Conservation (phyloP, 495 filamentous ascomycete species). For the Penicillium macrosclerotiorum region DNA sequence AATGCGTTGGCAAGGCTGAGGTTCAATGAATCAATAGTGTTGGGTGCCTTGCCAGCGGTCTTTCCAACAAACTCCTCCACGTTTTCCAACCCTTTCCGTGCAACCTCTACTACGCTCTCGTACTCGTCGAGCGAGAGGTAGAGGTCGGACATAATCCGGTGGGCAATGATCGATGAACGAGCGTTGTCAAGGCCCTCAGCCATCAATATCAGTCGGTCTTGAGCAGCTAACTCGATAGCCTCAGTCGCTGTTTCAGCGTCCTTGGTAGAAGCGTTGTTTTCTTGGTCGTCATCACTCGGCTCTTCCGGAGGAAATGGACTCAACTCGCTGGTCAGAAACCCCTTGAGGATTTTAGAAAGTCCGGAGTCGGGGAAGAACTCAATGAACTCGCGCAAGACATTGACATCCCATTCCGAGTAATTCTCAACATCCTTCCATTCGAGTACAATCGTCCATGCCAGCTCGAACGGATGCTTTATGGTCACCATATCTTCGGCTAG, state of each 20-base stretch:
- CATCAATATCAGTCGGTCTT: constrained; percentile 78
- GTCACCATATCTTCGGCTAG: constrained; percentile 90
- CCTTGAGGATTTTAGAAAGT: constrained; percentile 73
- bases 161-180: constrained; percentile 73
- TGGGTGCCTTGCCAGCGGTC: constrained; percentile 63
- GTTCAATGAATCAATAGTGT: constrained; percentile 69
- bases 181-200: constrained; percentile 72
- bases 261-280: constrained; percentile 22
- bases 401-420: constrained; percentile 68
- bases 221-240: constrained; percentile 35
- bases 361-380: constrained; percentile 82
- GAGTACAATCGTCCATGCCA: constrained; percentile 86
- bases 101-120: constrained; percentile 75
- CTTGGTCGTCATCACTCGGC: constrained; percentile 30
- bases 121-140: constrained; percentile 85
- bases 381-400: constrained; percentile 73
- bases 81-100: constrained; percentile 66
- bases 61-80: constrained; percentile 56
- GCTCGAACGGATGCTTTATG: constrained; percentile 84
- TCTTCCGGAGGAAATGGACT: constrained; percentile 66
- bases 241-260: constrained; percentile 18
- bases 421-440: constrained; percentile 83
- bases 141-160: constrained; percentile 80
- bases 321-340: constrained; percentile 77
- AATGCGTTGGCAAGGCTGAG: constrained; percentile 77